Evolutionary conservation across 805 yeast species (phyloP), one percentile per base, ranked within the genome.

Genomic region (Myxozyma geophila): DNA sequence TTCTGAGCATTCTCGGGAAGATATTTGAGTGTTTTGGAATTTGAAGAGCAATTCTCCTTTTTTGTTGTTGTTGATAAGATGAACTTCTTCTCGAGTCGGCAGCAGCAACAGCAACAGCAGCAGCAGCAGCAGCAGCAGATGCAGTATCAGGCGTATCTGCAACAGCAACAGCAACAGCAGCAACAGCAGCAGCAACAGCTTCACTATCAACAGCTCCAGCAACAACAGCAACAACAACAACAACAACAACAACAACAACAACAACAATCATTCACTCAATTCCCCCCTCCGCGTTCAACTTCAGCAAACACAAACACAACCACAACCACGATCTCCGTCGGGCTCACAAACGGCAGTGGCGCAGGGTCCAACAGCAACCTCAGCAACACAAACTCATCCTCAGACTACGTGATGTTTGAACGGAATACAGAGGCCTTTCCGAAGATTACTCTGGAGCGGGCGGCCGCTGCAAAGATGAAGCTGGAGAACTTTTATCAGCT

Each of bases 401-500:
- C 64, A 15, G 85, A 85, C 62, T 86, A 87, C 70, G 89, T 87
- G 66, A 82, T 85, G 70, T 88, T 92, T 77, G 91, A 87, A 69
- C 83, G 97, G 62, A 91, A 89, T 71, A 97, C 97, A 0, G 92
- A 88, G 67, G 77, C 83, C 71, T 81, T 91, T 70, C 83, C 89
- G n/a, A 86, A 88, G 69, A 72, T 81, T 7, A 82, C 95, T 0
- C 96, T 89, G 71, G 97, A 92, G 71, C 86, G 85, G 70, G 91
- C 97, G 0, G 86, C 96, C 0, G 90, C 93, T 1, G 86, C 90
- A 50, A 91, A 90, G 75, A 80, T 92, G 65, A 87, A 87, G 69
- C 79, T 92, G 54, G 97, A 92, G 74, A 90, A 90, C 73, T 90
- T 85, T 74, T 92, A 91, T 77, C 90, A 90, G 68, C 85, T 89